phyloP scores from a whole-genome alignment of 1,284 basidiomycete species.

The Apiotrichum gamsii region DNA sequence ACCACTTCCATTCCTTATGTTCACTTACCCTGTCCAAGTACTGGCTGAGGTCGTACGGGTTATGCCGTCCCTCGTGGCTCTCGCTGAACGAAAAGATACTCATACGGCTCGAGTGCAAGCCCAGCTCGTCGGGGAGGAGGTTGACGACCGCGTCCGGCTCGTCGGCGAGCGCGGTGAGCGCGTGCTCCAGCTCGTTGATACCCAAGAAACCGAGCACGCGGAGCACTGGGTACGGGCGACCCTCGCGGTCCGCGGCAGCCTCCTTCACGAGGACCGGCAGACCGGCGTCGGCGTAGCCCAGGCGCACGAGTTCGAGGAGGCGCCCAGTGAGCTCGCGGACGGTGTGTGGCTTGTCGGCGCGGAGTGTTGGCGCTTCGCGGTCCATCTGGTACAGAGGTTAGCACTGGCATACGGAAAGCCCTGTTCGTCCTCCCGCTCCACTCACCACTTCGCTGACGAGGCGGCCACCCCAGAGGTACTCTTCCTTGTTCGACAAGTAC shows the following conservation, averaged over 20 bases:
- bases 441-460: conserved; percentile 69
- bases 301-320: conserved; percentile 37
- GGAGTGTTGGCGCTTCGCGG: conserved; percentile 30
- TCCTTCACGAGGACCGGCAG: conserved; percentile 70
- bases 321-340: conserved; percentile 39
- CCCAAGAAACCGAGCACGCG: conserved; percentile 90
- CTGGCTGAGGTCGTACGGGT: conserved; percentile 75
- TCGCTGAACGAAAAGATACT: conserved; percentile 44
- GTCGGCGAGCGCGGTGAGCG: conserved; percentile 64
- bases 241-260: conserved; percentile 45
- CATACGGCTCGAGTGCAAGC: conserved; percentile 15
- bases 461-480: conserved; percentile 75
- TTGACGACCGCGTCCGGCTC: conserved; percentile 60
- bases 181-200: conserved; percentile 86
- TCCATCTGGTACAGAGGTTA: conserved; percentile 50
- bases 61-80: conserved; percentile 42
- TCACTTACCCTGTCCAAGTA: conserved; percentile 78
- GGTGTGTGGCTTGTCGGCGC: conserved; percentile 41
- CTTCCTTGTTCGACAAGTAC: conserved; percentile 81
- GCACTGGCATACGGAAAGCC: conserved; percentile 2
- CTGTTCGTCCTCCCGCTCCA: conserved; percentile 21
- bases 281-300: conserved; percentile 60
- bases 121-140: conserved; percentile 53
- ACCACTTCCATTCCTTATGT: background rate
- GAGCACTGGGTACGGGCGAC: conserved; percentile 24